These are phyloP conservation scores for Elsinoe fawcettii DNA, from an alignment of 2,329 filamentous ascomycete species.

Conservation along the genomic window DNA sequence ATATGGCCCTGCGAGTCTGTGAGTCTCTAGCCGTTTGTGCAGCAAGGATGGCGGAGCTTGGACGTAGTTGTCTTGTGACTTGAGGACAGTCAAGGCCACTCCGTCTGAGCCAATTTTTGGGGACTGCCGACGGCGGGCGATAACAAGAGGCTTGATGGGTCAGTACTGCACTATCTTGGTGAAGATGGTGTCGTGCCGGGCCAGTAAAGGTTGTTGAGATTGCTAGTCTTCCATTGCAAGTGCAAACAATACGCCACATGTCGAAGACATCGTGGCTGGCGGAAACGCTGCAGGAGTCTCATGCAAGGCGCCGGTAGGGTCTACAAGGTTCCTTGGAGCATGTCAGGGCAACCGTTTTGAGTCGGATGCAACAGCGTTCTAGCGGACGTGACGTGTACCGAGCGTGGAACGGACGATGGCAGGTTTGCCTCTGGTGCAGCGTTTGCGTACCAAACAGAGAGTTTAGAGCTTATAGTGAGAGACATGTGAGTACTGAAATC, in stretches of 20 bases:
- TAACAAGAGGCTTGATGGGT: background rate
- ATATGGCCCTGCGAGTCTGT: background rate
- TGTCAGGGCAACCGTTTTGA: constrained; percentile 8
- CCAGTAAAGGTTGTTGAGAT: background rate
- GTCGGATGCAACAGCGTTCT: background rate
- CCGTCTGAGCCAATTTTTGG: background rate
- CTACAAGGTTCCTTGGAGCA: background rate
- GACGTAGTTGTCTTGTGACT: background rate
- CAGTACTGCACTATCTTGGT: background rate
- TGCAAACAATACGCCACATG: background rate
- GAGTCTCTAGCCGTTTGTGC: background rate
- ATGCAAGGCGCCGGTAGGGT: background rate
- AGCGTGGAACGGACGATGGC: constrained; percentile 5
- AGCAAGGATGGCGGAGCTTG: background rate
- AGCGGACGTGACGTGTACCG: background rate
- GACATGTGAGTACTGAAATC: background rate
- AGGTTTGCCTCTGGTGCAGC: background rate
- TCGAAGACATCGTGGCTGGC: background rate
- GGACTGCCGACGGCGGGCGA: background rate
- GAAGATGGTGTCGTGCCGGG: background rate
- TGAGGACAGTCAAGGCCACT: background rate
- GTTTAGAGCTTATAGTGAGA: background rate
- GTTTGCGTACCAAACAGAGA: background rate
- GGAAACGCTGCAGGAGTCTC: background rate
- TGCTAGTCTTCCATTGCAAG: background rate